Percentiles rank a stretch among this genome's conserved stretches.
Evolutionary conservation across 1,139 yeast genomes (phyloP).

Genomic region (Protomyces inundatus): DNA sequence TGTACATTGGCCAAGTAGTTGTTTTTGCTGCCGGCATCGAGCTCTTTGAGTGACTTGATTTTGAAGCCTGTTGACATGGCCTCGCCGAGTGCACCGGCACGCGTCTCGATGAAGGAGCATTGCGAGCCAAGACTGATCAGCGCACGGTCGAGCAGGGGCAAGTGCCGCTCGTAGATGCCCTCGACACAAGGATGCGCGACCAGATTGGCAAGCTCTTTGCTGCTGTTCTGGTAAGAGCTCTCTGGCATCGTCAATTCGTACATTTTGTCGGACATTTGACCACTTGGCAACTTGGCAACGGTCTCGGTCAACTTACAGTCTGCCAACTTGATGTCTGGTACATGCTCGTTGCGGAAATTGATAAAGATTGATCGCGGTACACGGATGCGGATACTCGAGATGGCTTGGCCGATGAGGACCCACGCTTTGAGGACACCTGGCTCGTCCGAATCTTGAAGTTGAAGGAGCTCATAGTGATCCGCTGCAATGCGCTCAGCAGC

Average conservation of each 20-base stretch:
- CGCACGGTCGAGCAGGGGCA: conserved; percentile 65
- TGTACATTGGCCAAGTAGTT: conserved; percentile 52
- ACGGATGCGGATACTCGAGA: conserved; percentile 67
- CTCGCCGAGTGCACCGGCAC: conserved; percentile 77
- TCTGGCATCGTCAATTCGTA: conserved; percentile 69
- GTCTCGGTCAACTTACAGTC: conserved; percentile 59
- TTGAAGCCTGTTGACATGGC: conserved; percentile 85
- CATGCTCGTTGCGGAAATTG: conserved; percentile 50
- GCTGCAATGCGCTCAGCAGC: conserved; percentile 72
- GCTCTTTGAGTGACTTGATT: conserved; percentile 45
- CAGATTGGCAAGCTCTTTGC: conserved; percentile 55
- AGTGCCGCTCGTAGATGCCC: conserved; percentile 73
- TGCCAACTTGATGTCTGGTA: conserved; percentile 41
- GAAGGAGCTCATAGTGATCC: conserved; percentile 78
- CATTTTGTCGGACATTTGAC: conserved; percentile 53
- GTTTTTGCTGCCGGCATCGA: conserved; percentile 42
- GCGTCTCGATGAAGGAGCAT: conserved; percentile 62
- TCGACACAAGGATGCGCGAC: conserved; percentile 59
- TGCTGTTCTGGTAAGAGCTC: conserved; percentile 52
- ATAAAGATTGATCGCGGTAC: conserved; percentile 71
- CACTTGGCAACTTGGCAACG: conserved; percentile 62
- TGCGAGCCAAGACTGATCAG: conserved; percentile 71
- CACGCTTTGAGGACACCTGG: conserved; percentile 76
- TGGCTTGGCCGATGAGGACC: conserved; percentile 62
- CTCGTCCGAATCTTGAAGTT: conserved; percentile 51